Evolutionary conservation across 495 filamentous ascomycete species (phyloP).

Genomic region (Daldinia concentrica): DNA sequence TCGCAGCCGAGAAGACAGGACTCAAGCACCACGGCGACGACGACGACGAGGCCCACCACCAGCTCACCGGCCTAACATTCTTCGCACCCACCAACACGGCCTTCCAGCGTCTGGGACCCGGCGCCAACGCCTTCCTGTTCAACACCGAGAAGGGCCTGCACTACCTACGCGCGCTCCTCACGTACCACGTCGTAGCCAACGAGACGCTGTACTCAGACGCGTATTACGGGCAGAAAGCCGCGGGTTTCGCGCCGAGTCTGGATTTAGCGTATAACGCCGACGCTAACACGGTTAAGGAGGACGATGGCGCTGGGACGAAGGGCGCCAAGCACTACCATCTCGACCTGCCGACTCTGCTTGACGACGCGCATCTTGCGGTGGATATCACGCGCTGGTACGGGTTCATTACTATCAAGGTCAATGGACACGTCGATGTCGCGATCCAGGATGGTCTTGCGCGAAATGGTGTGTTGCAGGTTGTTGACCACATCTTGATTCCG

Average conservation of each 20-base stretch:
- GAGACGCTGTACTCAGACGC: slow-evolving; percentile 85
- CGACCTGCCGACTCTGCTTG: slow-evolving; percentile 72
- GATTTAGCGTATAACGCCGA: slow-evolving; percentile 10
- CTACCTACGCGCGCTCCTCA: slow-evolving; percentile 76
- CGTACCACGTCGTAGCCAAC: slow-evolving; percentile 80
- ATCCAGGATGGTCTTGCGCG: slow-evolving; percentile 72
- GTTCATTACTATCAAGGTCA: slow-evolving; percentile 73
- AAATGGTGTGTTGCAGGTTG: slow-evolving; percentile 81
- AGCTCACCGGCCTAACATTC: slow-evolving; percentile 63
- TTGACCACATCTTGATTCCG: slow-evolving; percentile 76
- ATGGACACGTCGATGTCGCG: slow-evolving; percentile 68
- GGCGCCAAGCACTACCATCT: slow-evolving; percentile 57
- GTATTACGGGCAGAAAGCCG: slow-evolving; percentile 61
- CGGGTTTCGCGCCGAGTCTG: not conserved
- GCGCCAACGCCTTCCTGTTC: slow-evolving; percentile 81
- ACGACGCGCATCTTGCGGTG: slow-evolving; percentile 66
- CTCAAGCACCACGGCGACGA: slow-evolving; percentile 54
- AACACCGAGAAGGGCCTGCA: slow-evolving; percentile 68
- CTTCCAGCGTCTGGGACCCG: slow-evolving; percentile 73
- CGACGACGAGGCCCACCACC: not conserved
- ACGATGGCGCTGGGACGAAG: not conserved
- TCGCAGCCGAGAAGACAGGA: slow-evolving; percentile 75
- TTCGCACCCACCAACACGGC: slow-evolving; percentile 82
- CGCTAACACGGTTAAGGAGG: not conserved
- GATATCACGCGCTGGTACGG: slow-evolving; percentile 72